Percentiles rank a stretch among this genome's conserved stretches.
Conservation (phyloP, 306 rosid species). For the Quercus aquifolioides region DNA sequence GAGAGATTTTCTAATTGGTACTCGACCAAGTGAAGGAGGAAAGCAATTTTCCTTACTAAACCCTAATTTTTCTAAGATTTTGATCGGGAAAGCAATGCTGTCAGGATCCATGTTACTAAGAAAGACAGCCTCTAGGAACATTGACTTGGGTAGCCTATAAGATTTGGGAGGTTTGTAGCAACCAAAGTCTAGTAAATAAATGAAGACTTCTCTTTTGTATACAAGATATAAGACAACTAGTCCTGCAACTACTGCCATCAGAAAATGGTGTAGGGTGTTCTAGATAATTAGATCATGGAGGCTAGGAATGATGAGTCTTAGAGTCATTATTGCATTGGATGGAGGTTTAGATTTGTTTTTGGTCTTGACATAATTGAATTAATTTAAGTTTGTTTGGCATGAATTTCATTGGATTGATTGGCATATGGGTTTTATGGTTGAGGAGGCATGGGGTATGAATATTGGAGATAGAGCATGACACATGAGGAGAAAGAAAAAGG, state of each 20-base stretch:
- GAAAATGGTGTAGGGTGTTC: not conserved
- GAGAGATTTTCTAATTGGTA: slow-evolving; percentile 34
- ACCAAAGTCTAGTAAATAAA: slow-evolving; percentile 40
- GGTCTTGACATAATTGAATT: no score
- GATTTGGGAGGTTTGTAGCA: slow-evolving; percentile 42
- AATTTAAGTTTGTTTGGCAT: no score
- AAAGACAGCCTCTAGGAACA: slow-evolving; percentile 33
- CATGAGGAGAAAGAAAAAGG: no score
- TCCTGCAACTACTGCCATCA: slow-evolving; percentile 15
- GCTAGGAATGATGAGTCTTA: no score
- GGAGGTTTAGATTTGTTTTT: no score
- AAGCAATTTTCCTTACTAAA: slow-evolving; percentile 48
- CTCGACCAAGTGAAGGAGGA: slow-evolving; percentile 35
- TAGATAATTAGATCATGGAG: no score
- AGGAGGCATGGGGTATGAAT: no score
- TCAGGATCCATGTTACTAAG: slow-evolving; percentile 31
- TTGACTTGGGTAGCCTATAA: slow-evolving; percentile 34
- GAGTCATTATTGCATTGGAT: no score
- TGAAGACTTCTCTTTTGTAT: slow-evolving; percentile 25
- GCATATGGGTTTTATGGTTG: no score
- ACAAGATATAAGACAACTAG: slow-evolving; percentile 23
- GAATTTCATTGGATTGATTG: no score
- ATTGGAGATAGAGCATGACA: no score
- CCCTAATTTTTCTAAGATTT: slow-evolving; percentile 54
- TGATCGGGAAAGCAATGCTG: slow-evolving; percentile 38